phyloP scores from a whole-genome alignment of 345 rosid genomes.

The Zanthoxylum bungeanum region DNA sequence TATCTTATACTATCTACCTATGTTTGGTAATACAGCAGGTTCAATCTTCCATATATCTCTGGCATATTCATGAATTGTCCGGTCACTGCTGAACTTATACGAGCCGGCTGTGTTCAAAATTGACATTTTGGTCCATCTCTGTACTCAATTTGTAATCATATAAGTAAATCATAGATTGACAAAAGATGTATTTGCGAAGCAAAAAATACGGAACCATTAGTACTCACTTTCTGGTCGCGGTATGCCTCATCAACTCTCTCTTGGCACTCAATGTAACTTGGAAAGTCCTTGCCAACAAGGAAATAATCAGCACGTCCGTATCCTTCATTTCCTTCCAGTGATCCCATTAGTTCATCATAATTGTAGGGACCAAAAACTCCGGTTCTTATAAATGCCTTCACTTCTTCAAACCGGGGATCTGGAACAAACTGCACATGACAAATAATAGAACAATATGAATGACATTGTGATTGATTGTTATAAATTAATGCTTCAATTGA shows the following conservation, averaged over 20 bases:
- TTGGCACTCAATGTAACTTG: conserved; percentile 56
- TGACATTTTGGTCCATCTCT: conserved; percentile 62
- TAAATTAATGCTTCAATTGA: too few relatives aligned
- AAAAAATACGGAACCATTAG: neutral
- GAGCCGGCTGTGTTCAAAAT: conserved; percentile 62
- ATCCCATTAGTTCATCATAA: conserved; percentile 51
- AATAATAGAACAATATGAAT: neutral
- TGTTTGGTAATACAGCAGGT: conserved; percentile 25
- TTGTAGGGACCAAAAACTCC: conserved; percentile 42
- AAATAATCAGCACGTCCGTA: conserved; percentile 51
- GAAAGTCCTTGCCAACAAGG: conserved; percentile 63
- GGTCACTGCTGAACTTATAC: conserved; percentile 59
- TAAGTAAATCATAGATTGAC: neutral
- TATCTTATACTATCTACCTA: neutral
- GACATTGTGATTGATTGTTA: neutral
- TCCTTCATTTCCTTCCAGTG: conserved; percentile 53
- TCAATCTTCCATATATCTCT: conserved; percentile 53
- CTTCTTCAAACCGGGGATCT: conserved; percentile 47
- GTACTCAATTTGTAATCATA: conserved; percentile 9
- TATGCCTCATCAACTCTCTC: conserved; percentile 56
- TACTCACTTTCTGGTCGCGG: conserved; percentile 46
- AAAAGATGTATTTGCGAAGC: neutral
- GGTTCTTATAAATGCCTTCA: conserved; percentile 40
- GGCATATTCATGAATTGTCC: conserved; percentile 58
- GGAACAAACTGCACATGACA: conserved; percentile 33